Conservation (phyloP, 1,284 basidiomycete species). For the Sanghuangporus baumii region DNA sequence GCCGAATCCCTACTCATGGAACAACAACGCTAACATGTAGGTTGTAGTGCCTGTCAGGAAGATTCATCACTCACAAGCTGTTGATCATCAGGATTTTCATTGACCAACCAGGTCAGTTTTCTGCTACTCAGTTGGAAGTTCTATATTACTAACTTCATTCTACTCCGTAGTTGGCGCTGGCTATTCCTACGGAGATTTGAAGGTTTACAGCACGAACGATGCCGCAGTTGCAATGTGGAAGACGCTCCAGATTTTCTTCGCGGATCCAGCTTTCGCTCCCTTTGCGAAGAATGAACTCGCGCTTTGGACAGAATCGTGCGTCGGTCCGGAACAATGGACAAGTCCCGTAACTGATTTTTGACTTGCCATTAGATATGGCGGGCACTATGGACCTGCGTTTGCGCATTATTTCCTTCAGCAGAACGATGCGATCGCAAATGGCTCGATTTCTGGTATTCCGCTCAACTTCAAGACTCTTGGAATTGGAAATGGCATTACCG, state of each 20-base stretch:
- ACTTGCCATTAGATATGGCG: slow-evolving; percentile 41
- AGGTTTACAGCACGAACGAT: slow-evolving; percentile 44
- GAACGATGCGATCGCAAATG: slow-evolving; percentile 53
- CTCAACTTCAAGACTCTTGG: slow-evolving; percentile 59
- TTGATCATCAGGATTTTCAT: slow-evolving; percentile 36
- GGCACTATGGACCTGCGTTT: slow-evolving; percentile 60
- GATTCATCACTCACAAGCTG: background rate
- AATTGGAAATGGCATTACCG: slow-evolving; percentile 60
- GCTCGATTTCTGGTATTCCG: slow-evolving; percentile 39
- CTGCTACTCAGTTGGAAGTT: background rate
- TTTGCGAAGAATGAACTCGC: slow-evolving; percentile 45
- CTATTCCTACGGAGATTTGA: slow-evolving; percentile 51
- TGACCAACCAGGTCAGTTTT: slow-evolving; percentile 42
- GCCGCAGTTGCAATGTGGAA: slow-evolving; percentile 56
- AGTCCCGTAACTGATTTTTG: background rate
- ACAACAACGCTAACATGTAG: slow-evolving; percentile 52
- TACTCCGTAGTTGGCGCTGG: slow-evolving; percentile 41
- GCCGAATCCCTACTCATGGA: slow-evolving; percentile 61
- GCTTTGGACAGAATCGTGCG: slow-evolving; percentile 58
- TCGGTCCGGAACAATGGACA: background rate
- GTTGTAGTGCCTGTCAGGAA: background rate
- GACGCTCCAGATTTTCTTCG: slow-evolving; percentile 66
- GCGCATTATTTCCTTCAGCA: slow-evolving; percentile 55
- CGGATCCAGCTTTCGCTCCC: slow-evolving; percentile 50
- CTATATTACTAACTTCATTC: background rate